Base-by-base conservation (phyloP, 176 grass and related monocot species). In the Avena eriantha region DNA sequence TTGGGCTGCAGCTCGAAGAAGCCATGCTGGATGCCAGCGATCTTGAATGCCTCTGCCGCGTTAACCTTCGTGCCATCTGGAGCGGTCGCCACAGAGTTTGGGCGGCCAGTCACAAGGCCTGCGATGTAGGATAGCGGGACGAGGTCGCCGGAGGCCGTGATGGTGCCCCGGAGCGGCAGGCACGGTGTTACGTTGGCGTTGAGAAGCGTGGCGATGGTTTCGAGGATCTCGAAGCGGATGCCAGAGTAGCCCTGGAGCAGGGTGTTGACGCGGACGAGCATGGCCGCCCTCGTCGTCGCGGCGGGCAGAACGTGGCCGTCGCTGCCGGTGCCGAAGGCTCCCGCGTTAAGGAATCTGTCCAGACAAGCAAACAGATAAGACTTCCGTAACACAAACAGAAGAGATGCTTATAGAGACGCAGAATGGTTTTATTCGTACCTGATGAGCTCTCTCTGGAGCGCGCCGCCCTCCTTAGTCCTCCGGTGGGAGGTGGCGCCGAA, bases 1-100 rank as follows among this genome's bases (percentile, higher is more conserved):
- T 97, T 97, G n/a, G 95, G 93, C 88, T 95, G 93, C 26, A 95
- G 85, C 82, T 95, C 90, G 80, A 95, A 92, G 87, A 95, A 95
- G 46, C 85, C 79, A 17, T 73, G 68, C 61, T 82, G 31, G 75
- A 95, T 90, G 10, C 93, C 93, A 7, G 93, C 93, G 13, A 76
- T 67, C 48, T 76, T 82, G 80, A 95, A 95, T 18, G 93, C 90
- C 88, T 95, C 88, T 0, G 88, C 79, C 1, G 90, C 93, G 46
- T 24, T 47, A 0, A 91, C 89, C 69, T 91, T 91, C 3, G 21
- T 23, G 4, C 89, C 89, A 16, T 91, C 89, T 3, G 85, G 34
- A 1, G 81, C 41, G 1, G 79, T 60, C 3, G 89, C 89, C 48
- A 66, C 41, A 1, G 89, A 78, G 80, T 98, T 98, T 1, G 91